A percentile compares a stretch with the other conserved stretches of the same genome.
Conservation (phyloP, 2,329 filamentous ascomycete species). For the Xylariaceae sp. region DNA sequence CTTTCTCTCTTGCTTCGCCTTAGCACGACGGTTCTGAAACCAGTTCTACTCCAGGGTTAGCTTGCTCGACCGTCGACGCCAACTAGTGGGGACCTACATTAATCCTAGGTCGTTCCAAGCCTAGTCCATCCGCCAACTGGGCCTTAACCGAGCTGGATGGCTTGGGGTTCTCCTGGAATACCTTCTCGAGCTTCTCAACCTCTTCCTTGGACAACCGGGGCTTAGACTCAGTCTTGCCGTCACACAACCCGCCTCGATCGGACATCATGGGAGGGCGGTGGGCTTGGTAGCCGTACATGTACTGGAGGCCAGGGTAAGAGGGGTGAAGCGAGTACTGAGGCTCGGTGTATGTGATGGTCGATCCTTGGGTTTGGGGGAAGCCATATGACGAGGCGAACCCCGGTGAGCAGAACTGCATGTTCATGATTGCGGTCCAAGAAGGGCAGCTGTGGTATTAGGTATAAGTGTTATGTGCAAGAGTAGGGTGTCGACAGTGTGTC, state of each 20-base stretch:
- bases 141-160: constrained; percentile 58
- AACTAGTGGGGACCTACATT: constrained; percentile 43
- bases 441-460: constrained; percentile 17
- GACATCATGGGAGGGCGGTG: constrained; percentile 24
- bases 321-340: constrained; percentile 26
- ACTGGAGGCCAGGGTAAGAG: constrained; percentile 25
- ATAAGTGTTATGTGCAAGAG: constrained; percentile 18
- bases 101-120: constrained; percentile 58
- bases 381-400: constrained; percentile 28
- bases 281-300: constrained; percentile 30
- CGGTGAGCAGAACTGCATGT: constrained; percentile 28
- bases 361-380: constrained; percentile 24
- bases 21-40: constrained; percentile 63
- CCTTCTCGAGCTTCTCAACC: constrained; percentile 62
- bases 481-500: constrained; percentile 7
- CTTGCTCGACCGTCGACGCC: neutral
- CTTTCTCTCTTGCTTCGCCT: constrained; percentile 60
- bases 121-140: constrained; percentile 55
- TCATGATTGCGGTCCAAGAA: constrained; percentile 24
- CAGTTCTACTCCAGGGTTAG: constrained; percentile 50
- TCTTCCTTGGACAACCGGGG: constrained; percentile 66
- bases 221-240: constrained; percentile 38
- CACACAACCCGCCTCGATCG: constrained; percentile 25
- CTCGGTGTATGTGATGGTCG: constrained; percentile 26
- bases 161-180: constrained; percentile 61